phyloP scores from a whole-genome alignment of 306 rosid species.

The Sechiopsis laciniata region DNA sequence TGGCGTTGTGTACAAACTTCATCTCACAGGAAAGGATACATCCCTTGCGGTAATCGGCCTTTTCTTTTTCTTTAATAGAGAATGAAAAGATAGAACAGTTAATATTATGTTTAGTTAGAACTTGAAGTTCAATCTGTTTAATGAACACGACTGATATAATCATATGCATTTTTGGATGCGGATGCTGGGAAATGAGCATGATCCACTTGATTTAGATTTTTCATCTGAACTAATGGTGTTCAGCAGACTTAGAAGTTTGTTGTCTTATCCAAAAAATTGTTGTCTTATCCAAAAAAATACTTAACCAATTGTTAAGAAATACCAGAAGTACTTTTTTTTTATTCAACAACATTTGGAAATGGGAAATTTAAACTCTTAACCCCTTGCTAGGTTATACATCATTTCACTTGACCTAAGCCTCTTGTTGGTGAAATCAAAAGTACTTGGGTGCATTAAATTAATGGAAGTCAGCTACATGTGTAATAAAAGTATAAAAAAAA shows the following conservation, averaged over 20 bases:
- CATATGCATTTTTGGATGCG: background rate
- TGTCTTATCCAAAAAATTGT: too few relatives aligned
- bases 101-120: background rate
- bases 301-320: background rate
- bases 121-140: background rate
- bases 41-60: constrained; percentile 62
- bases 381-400: too few relatives aligned
- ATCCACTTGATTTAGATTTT: background rate
- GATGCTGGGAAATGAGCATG: background rate
- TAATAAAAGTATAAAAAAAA: background rate
- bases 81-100: background rate
- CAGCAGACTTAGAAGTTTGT: too few relatives aligned
- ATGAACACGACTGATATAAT: background rate
- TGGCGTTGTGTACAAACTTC: constrained; percentile 85
- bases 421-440: too few relatives aligned
- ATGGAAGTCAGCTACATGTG: background rate
- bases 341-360: too few relatives aligned
- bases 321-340: background rate
- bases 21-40: constrained; percentile 61
- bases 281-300: too few relatives aligned
- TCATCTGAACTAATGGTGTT: background rate
- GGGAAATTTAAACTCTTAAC: too few relatives aligned
- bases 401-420: too few relatives aligned
- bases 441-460: background rate
- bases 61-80: background rate